Conservation (phyloP, 2,329 filamentous ascomycete genomes). For the Paecilomyces niveus region DNA sequence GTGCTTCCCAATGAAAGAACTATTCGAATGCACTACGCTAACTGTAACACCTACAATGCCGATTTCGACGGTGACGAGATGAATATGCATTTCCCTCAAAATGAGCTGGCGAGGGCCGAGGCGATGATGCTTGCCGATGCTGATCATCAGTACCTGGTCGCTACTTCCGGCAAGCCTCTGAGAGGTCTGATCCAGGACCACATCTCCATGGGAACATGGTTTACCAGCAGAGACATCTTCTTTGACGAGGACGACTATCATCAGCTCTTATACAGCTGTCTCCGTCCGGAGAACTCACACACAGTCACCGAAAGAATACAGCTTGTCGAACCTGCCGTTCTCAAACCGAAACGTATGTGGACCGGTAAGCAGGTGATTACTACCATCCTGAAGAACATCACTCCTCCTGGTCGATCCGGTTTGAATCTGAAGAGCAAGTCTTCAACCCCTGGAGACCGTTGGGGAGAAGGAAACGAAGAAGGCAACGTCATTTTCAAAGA, state of each 20-base stretch:
- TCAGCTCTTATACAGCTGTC: constrained; percentile 81
- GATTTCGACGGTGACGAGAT: constrained; percentile 99
- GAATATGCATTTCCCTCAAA: constrained; percentile 99
- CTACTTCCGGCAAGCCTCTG: constrained; percentile 85
- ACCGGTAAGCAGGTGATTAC: constrained; percentile 95
- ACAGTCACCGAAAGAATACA: constrained; percentile 76
- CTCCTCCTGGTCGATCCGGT: constrained; percentile 65
- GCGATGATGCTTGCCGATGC: constrained; percentile 91
- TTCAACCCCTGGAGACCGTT: constrained; percentile 69
- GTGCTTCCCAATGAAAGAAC: constrained; percentile 93
- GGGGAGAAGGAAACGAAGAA: constrained; percentile 68
- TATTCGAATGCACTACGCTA: constrained; percentile 98
- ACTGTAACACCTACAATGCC: constrained; percentile 98
- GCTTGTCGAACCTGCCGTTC: constrained; percentile 70
- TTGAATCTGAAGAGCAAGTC: constrained; percentile 74
- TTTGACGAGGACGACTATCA: constrained; percentile 85
- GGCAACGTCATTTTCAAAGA: constrained; percentile 73
- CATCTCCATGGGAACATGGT: constrained; percentile 84
- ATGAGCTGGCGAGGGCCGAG: constrained; percentile 87
- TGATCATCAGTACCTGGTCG: constrained; percentile 93
- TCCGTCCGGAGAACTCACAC: constrained; percentile 85
- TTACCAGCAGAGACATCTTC: constrained; percentile 87
- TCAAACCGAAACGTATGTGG: constrained; percentile 78
- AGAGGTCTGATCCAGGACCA: constrained; percentile 98
- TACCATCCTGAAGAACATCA: constrained; percentile 87